Evolutionary conservation across 2,329 filamentous ascomycete genomes (phyloP).

Genomic region (Coccinonectria pachysandricola): DNA sequence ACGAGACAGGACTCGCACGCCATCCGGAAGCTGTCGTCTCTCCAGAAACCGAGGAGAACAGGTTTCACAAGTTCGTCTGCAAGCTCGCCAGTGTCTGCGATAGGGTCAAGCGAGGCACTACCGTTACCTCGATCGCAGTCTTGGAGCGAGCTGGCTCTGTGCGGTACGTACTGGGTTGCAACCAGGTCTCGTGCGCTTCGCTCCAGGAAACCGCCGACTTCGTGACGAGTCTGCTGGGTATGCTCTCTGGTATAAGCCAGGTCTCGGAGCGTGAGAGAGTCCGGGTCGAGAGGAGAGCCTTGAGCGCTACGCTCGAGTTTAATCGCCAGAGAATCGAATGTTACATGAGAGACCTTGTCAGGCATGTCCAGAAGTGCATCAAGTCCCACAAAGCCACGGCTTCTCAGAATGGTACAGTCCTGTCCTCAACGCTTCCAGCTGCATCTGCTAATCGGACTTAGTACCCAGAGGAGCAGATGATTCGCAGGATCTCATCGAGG

Average conservation of each 20-base stretch:
- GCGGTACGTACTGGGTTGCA: constrained; percentile 23
- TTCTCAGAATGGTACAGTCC: constrained; percentile 1
- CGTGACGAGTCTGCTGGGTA: constrained; percentile 6
- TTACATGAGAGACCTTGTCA: constrained; percentile 9
- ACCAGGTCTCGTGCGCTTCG: constrained; percentile 6
- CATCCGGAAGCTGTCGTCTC: too few relatives aligned
- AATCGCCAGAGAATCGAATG: constrained; percentile 8
- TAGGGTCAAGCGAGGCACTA: constrained; percentile 15
- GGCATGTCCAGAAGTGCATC: constrained; percentile 6
- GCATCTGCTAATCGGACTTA: neutral
- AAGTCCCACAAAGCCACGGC: constrained; percentile 1
- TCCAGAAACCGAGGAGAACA: constrained; percentile 11
- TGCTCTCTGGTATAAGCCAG: constrained; percentile 1
- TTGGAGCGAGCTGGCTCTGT: constrained; percentile 17
- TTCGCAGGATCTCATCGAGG: too few relatives aligned
- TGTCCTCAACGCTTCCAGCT: rapidly evolving
- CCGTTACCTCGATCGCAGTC: constrained; percentile 21
- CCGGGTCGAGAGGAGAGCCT: neutral
- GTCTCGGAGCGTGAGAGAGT: rapidly evolving
- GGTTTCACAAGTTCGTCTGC: constrained; percentile 21
- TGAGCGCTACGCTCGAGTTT: constrained; percentile 12
- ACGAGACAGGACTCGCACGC: constrained; percentile 2
- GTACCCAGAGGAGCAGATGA: too few relatives aligned
- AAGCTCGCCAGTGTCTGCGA: constrained; percentile 24
- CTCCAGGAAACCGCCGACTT: constrained; percentile 3